phyloP scores from a whole-genome alignment of 805 yeast species.

The Priceomyces melissophilus region DNA sequence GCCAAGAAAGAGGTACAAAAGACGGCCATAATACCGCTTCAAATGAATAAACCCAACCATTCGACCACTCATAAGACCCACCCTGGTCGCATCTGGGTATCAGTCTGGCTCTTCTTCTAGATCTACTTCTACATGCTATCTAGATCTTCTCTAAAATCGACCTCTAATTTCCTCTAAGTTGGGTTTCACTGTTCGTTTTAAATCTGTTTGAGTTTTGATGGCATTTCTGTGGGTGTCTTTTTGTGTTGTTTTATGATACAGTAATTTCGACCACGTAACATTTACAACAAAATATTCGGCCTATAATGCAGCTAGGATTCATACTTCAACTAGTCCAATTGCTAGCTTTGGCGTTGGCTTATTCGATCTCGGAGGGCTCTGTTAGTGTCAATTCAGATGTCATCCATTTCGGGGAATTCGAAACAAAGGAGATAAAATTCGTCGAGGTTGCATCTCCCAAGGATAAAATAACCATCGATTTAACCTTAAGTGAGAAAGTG shows the following conservation, averaged over 20 bases:
- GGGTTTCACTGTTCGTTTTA: too few species aligned
- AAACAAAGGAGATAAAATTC: slow-evolving; percentile 27
- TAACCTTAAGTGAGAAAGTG: slow-evolving; percentile 19
- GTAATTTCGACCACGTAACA: slow-evolving; percentile 1
- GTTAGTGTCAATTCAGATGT: slow-evolving; percentile 22
- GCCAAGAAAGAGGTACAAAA: too few species aligned
- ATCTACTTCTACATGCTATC: too few species aligned
- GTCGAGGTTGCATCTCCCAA: slow-evolving; percentile 27
- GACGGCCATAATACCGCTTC: too few species aligned
- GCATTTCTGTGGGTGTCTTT: not conserved
- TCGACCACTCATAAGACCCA: too few species aligned
- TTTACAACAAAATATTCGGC: too few species aligned
- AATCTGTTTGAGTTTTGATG: not conserved
- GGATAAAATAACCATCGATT: slow-evolving; percentile 28
- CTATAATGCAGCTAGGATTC: slow-evolving; percentile 4
- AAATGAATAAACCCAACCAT: too few species aligned
- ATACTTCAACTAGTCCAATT: slow-evolving; percentile 16
- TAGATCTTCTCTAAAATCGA: too few species aligned
- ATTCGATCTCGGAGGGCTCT: slow-evolving; percentile 25
- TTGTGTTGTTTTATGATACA: not conserved
- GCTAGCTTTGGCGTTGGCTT: slow-evolving; percentile 22
- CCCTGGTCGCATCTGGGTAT: too few species aligned
- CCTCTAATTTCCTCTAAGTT: too few species aligned
- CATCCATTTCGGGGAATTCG: slow-evolving; percentile 27
- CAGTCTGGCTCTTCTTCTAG: too few species aligned